Evolutionary conservation across 2,329 filamentous ascomycete species (phyloP).

Genomic region (Penicillium sp.): DNA sequence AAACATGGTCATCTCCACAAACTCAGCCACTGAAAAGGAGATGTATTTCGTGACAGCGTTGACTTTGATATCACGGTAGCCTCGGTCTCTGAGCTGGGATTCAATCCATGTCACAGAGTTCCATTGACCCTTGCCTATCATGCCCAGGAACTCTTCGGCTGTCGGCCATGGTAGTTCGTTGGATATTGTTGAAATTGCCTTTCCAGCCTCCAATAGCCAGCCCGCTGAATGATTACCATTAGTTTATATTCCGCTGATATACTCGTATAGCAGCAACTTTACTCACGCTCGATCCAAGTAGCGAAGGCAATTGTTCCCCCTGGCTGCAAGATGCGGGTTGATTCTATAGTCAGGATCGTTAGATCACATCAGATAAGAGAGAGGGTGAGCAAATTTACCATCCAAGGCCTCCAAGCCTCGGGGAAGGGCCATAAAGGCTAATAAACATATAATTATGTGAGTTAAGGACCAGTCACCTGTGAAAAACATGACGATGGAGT

Average conservation of each 20-base stretch:
- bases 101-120: slow-evolving; percentile 22
- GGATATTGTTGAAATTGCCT: slow-evolving; percentile 28
- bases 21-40: slow-evolving; percentile 13
- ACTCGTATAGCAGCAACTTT: slow-evolving; percentile 5
- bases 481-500: not conserved
- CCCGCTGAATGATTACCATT: slow-evolving; percentile 15
- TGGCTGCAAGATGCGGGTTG: slow-evolving; percentile 34
- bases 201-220: slow-evolving; percentile 28
- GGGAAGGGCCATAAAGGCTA: slow-evolving; percentile 48
- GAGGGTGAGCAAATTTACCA: slow-evolving; percentile 26
- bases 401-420: slow-evolving; percentile 40
- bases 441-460: not conserved
- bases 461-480: not conserved
- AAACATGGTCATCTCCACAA: slow-evolving; percentile 22
- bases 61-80: slow-evolving; percentile 27
- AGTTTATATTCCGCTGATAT: not conserved
- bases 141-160: slow-evolving; percentile 17
- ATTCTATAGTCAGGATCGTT: slow-evolving; percentile 22
- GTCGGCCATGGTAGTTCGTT: slow-evolving; percentile 27
- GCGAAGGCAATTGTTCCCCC: slow-evolving; percentile 37
- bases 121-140: slow-evolving; percentile 24
- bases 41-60: slow-evolving; percentile 14
- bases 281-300: slow-evolving; percentile 37
- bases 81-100: slow-evolving; percentile 20
- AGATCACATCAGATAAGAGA: not conserved